A percentile compares a stretch with the other conserved stretches of the same genome.
phyloP scores from a whole-genome alignment of 2,329 filamentous ascomycete species.

The Westerdykella sp. region DNA sequence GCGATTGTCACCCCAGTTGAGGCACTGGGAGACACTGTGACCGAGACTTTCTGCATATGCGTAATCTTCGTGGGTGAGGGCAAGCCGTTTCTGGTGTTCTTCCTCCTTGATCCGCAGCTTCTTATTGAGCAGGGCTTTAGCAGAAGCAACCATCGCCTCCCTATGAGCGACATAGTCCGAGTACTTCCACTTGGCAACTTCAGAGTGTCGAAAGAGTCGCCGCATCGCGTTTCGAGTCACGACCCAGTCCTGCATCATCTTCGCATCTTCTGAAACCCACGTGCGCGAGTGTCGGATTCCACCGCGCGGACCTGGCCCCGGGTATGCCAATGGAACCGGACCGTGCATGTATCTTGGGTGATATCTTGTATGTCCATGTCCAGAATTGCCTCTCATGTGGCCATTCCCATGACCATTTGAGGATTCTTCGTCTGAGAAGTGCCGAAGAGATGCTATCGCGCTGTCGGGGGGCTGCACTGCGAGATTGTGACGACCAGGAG shows the following conservation, averaged over 20 bases:
- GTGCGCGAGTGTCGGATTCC: constrained; percentile 15
- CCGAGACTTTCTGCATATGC: neutral
- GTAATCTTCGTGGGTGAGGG: neutral
- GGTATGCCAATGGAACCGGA: neutral
- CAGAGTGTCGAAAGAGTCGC: constrained; percentile 29
- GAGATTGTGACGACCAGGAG: too few species aligned
- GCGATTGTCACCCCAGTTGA: constrained; percentile 11
- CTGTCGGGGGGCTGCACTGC: too few species aligned
- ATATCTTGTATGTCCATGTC: too few species aligned
- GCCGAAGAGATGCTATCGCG: too few species aligned
- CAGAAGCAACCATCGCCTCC: constrained; percentile 17
- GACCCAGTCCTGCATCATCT: constrained; percentile 23
- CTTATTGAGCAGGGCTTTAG: constrained; percentile 11
- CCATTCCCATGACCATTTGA: too few species aligned
- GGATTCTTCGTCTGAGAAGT: too few species aligned
- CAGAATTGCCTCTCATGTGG: too few species aligned
- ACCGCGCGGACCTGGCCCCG: neutral
- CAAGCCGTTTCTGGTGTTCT: neutral
- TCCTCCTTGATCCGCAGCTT: constrained; percentile 12
- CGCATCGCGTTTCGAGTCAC: constrained; percentile 32
- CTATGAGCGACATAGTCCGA: constrained; percentile 28
- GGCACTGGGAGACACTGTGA: neutral
- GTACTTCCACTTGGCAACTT: constrained; percentile 29
- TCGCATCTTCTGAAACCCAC: constrained; percentile 23
- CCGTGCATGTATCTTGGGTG: neutral